Conservation (phyloP, 1,284 basidiomycete genomes). For the Puccinia brachypodii region DNA sequence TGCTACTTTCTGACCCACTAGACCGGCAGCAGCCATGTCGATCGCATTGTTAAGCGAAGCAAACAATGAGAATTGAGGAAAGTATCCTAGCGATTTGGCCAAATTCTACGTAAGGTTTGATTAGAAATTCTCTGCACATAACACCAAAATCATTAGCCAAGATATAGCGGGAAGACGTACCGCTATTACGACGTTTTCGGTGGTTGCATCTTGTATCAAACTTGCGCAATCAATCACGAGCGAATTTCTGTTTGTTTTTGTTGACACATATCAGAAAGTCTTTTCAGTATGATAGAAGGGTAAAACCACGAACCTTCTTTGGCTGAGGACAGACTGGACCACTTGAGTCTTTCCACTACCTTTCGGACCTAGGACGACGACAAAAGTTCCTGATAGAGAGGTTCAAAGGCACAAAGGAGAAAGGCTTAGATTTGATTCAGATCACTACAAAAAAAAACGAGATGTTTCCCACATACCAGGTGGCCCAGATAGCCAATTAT, state of each 20-base stretch:
- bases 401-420: slow-evolving; percentile 50
- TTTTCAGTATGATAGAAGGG: slow-evolving; percentile 48
- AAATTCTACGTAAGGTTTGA: slow-evolving; percentile 48
- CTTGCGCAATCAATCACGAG: slow-evolving; percentile 78
- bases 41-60: slow-evolving; percentile 81
- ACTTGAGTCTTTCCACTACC: slow-evolving; percentile 84
- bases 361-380: slow-evolving; percentile 81
- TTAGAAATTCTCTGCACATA: neutral
- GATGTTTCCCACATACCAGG: neutral
- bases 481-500: slow-evolving; percentile 66
- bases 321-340: slow-evolving; percentile 59
- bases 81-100: slow-evolving; percentile 62
- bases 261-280: neutral
- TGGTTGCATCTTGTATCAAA: slow-evolving; percentile 71
- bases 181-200: slow-evolving; percentile 56
- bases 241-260: slow-evolving; percentile 64
- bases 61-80: slow-evolving; percentile 85
- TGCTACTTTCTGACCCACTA: slow-evolving; percentile 95
- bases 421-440: slow-evolving; percentile 47
- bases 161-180: slow-evolving; percentile 8
- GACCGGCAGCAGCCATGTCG: slow-evolving; percentile 85
- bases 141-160: neutral
- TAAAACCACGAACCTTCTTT: slow-evolving; percentile 57
- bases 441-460: neutral
- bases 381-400: slow-evolving; percentile 60